phyloP scores from a whole-genome alignment of 2,329 filamentous ascomycete species.

The Endoconidiophora polonica region DNA sequence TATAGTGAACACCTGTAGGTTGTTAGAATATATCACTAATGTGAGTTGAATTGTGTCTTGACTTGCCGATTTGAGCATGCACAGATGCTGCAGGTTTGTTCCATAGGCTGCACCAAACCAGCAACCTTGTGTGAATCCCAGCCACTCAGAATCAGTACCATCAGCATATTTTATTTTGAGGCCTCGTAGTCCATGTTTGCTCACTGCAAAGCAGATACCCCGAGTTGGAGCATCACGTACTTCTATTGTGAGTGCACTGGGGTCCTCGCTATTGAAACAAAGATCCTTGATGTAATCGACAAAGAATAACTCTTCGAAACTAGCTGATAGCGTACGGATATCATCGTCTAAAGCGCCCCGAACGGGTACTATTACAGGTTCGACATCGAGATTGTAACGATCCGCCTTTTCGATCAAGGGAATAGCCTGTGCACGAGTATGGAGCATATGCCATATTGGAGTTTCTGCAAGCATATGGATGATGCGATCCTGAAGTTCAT shows the following conservation, averaged over 20 bases:
- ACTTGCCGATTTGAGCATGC: slow-evolving; percentile 10
- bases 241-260: not conserved
- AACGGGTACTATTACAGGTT: slow-evolving; percentile 3
- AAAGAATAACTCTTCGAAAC: slow-evolving; percentile 9
- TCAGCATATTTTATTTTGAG: slow-evolving; percentile 11
- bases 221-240: not conserved
- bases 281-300: slow-evolving; percentile 11
- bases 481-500: slow-evolving; percentile 8
- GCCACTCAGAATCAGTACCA: slow-evolving; percentile 8
- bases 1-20: slow-evolving; percentile 7
- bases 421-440: slow-evolving; percentile 7
- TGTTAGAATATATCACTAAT: not conserved
- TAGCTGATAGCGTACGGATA: slow-evolving; percentile 4
- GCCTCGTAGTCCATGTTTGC: slow-evolving; percentile 10
- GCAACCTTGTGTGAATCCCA: slow-evolving; percentile 10
- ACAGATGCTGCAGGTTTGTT: slow-evolving; percentile 6
- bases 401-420: slow-evolving; percentile 8
- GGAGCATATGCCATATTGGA: slow-evolving; percentile 10
- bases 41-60: not conserved
- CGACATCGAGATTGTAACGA: slow-evolving; percentile 9
- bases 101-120: slow-evolving; percentile 10
- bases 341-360: slow-evolving; percentile 2
- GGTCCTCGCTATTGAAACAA: not conserved
- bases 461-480: slow-evolving; percentile 2
- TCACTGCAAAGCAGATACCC: slow-evolving; percentile 11